phyloP scores from a whole-genome alignment of 768 basidiomycete genomes.

The Lentinula boryana region DNA sequence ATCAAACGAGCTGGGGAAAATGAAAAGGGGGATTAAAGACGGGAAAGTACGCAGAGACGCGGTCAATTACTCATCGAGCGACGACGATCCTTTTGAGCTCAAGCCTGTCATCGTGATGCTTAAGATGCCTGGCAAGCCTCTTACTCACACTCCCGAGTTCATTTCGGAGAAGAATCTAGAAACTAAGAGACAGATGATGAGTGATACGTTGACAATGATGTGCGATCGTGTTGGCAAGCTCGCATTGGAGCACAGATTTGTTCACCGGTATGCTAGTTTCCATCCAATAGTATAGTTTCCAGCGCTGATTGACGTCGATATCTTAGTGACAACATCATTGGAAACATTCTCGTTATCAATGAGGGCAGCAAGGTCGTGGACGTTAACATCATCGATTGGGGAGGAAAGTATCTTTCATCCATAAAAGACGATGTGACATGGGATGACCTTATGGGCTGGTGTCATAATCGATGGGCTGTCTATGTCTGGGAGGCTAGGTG shows the following conservation, averaged over 20 bases:
- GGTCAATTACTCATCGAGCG: background rate
- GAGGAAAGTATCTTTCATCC: slow-evolving; percentile 2
- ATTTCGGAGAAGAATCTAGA: background rate
- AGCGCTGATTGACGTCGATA: background rate
- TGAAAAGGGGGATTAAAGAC: background rate
- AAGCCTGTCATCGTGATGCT: slow-evolving; percentile 4
- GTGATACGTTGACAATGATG: background rate
- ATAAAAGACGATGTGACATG: slow-evolving; percentile 1
- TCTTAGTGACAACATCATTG: slow-evolving; percentile 3
- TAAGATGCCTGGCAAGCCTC: background rate
- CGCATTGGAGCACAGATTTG: background rate
- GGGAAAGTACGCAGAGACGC: background rate
- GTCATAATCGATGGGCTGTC: background rate
- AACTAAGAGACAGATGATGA: background rate
- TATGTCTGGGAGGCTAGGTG: background rate
- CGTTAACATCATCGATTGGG: slow-evolving; percentile 2
- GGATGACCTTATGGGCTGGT: slow-evolving; percentile 4
- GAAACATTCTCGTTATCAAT: background rate
- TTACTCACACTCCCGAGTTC: background rate
- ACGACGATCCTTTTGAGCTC: background rate
- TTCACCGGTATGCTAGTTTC: background rate
- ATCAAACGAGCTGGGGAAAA: background rate
- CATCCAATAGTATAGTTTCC: background rate
- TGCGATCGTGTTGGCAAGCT: slow-evolving; percentile 1
- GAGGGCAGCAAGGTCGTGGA: background rate